Evolutionary conservation across 129 eudicot species (phyloP).

Genomic region (Centrapalus pauciflorus): DNA sequence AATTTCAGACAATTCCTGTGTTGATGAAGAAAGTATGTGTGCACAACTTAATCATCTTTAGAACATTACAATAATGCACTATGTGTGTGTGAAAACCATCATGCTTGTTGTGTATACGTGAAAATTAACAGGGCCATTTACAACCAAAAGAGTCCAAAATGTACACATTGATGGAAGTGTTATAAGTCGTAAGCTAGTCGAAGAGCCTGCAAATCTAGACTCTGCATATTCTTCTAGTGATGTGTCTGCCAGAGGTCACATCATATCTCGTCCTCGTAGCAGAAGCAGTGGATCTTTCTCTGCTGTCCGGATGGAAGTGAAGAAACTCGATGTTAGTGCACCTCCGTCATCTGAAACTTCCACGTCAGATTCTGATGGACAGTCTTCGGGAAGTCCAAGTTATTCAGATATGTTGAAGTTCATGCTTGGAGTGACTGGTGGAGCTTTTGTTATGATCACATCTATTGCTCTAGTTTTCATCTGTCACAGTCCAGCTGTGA

Average conservation of each 20-base stretch:
- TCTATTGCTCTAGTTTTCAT: constrained; percentile 25
- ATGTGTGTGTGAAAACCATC: neutral
- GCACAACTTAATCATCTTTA: too few species aligned
- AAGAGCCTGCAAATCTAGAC: constrained; percentile 49
- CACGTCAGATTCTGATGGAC: neutral
- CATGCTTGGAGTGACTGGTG: constrained; percentile 42
- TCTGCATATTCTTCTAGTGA: constrained; percentile 25
- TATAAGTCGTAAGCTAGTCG: constrained; percentile 47
- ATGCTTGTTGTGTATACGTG: neutral
- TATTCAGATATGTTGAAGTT: constrained; percentile 27
- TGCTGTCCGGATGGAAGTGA: constrained; percentile 29
- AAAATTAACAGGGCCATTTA: constrained; percentile 27
- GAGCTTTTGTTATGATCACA: constrained; percentile 31
- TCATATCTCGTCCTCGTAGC: constrained; percentile 33
- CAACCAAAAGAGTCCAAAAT: constrained; percentile 24
- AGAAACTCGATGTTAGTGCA: constrained; percentile 14
- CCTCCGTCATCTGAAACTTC: constrained; percentile 10
- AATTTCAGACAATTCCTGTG: constrained; percentile 2
- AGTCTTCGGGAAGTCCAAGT: constrained; percentile 18
- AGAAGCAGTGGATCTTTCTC: constrained; percentile 66
- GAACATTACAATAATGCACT: too few species aligned
- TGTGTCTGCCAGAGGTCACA: neutral
- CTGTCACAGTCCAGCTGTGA: constrained; percentile 40
- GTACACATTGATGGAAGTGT: constrained; percentile 16
- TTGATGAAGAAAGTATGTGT: constrained; percentile 8